Base-by-base conservation (phyloP, 805 yeast species). In the Suhomyces sp. region DNA sequence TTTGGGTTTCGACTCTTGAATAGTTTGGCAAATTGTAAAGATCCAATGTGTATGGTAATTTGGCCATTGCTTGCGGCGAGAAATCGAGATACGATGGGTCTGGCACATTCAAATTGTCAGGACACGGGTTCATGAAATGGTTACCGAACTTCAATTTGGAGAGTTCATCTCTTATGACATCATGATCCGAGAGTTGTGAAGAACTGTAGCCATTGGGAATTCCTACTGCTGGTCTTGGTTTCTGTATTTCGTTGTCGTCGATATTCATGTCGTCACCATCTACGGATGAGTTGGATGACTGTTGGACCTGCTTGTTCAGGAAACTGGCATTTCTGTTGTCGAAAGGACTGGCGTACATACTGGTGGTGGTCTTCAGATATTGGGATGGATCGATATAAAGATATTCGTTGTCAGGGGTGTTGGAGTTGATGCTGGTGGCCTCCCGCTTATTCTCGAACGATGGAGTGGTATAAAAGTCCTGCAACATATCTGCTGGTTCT, bases 1-100 rank as follows among this genome's bases (percentile, higher is more conserved):
- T 87, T 63, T 93, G 98, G 11, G 97, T 91, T 61, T 91, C 98
- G 5, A 91, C 98, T 46, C 98, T 76, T 9, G 96, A 87, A 47
- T 79, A 80, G 4, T 76, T 63, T 2, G 97, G 97, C 28, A 91
- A 67, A 33, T 80, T 83, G 6, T 69, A 58, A 1, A 91, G 65
- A 17, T 62, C 56, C 35, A 84, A 45, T 36, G 69, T 63, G 54
- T 74, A 79, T 1, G 77, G 77, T 34, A 73, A 60, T 4, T 54
- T 47, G 11, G 53, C 38, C 59, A 65, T 52, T n/a, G 59, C 39
- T 29, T 55, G 54, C 1, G 58, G 54, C 3, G 69, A 63, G 38
- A 67, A 67, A 39, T 68, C 72, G 33, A 66, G 52, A 26, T 57
- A 57, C 2, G 65, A 45, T 0, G 63, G 53, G 29, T 59, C 60